Conservation (phyloP, 164 flowering plant genomes). For the Amborella trichopoda region DNA sequence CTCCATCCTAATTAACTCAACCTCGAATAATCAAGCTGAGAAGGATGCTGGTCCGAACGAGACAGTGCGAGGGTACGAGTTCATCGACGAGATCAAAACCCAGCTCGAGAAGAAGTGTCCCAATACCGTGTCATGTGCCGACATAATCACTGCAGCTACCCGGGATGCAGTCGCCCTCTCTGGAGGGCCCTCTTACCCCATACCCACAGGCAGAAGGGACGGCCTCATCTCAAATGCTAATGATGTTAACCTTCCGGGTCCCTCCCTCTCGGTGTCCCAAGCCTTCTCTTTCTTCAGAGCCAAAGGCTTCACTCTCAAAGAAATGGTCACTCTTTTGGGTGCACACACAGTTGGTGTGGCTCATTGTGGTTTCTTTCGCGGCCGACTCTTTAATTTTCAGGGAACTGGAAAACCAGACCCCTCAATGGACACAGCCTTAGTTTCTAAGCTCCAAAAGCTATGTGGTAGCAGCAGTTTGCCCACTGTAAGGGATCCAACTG, state of each 20-base stretch:
- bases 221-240: conserved; percentile 1
- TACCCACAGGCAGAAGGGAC: conserved; percentile 10
- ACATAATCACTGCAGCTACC: conserved; percentile 3
- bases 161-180: conserved; percentile 4
- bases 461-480: not conserved
- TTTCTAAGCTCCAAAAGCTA: not conserved
- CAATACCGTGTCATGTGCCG: conserved; percentile 6
- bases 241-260: conserved; percentile 4
- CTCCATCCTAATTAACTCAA: conserved; percentile 52
- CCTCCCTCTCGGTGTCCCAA: not conserved
- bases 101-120: not conserved
- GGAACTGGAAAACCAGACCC: not conserved
- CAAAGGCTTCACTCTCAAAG: conserved; percentile 6
- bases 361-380: not conserved
- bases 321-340: conserved; percentile 2
- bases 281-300: not conserved
- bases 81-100: conserved; percentile 23
- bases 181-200: conserved; percentile 2
- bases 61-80: conserved; percentile 52
- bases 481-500: conserved; percentile 4
- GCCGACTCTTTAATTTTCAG: not conserved
- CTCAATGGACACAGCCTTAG: not conserved
- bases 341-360: not conserved
- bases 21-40: conserved; percentile 33
- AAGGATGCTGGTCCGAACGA: conserved; percentile 44